Evolutionary conservation across 768 basidiomycete genomes (phyloP), one percentile per base, ranked within the genome.

Genomic region (Suillus alpinus): DNA sequence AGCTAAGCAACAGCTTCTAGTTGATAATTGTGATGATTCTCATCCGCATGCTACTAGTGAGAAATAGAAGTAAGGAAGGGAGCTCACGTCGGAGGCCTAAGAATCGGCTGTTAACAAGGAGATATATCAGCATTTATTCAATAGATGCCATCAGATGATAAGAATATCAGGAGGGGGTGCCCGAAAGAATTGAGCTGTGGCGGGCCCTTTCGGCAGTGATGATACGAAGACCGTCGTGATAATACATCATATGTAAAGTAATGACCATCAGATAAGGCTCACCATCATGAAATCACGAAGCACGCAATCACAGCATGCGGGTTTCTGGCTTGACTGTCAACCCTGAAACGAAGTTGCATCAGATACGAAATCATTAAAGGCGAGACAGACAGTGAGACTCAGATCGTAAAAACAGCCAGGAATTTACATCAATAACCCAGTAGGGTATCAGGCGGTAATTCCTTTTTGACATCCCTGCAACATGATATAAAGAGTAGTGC

Each of bases 151-250:
- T 59, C 34, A 31, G 31, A 12, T 1, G 2, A n/a, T 9, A 26
- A 60, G 67, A 66, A 63, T 58, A 77, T 91, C 88, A 91, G 89
- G 82, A 64, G 77, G 86, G 89, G 85, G 78, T 88, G 89, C 89
- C 91, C 91, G 88, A 85, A 74, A 49, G 69, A 68, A 64, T 81
- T 92, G 91, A 92, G 91, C 91, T 92, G 86, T 90, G 87, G 87
- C 91, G 90, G 91, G 91, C 91, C 84, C 71, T 89, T 92, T 92
- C 91, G 91, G 87, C 89, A 91, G 75, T 60, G 66, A 72, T 73
- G 60, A 68, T 92, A 92, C 91, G 91, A 90, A 92, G 91, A 92
- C 91, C 91, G 91, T 92, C 91, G 91, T 92, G 89, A 86, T 86
- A 80, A 55, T 83, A 73, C 88, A 91, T 90, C 88, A 87, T 86